These are phyloP conservation scores for Venturiaceae sp. DNA, from an alignment of 2,329 filamentous ascomycete genomes.

Conservation along the genomic window DNA sequence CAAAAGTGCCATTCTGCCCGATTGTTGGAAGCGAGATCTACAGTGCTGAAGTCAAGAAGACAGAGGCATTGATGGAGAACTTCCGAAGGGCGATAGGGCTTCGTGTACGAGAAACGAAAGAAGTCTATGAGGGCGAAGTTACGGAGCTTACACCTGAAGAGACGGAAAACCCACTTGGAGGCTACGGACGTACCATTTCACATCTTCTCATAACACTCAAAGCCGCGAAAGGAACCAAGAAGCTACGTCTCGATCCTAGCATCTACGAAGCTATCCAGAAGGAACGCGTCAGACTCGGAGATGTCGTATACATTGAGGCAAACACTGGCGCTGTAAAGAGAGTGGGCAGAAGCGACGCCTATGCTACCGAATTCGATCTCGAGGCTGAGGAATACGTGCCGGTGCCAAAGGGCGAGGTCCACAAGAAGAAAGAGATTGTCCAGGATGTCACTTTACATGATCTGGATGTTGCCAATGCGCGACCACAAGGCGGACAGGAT, in stretches of 20 bases:
- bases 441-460: conserved; percentile 98
- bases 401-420: conserved; percentile 96
- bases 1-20: conserved; percentile 96
- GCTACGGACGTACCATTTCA: conserved; percentile 95
- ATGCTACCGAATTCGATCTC: conserved; percentile 95
- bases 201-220: conserved; percentile 91
- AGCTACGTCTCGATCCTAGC: conserved; percentile 89
- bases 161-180: conserved; percentile 92
- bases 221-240: conserved; percentile 94
- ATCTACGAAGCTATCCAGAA: conserved; percentile 99
- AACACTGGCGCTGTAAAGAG: conserved; percentile 98
- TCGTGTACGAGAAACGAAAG: conserved; percentile 96
- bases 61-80: conserved; percentile 98
- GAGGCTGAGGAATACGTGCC: conserved; percentile 99
- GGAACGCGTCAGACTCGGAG: conserved; percentile 88
- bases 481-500: conserved; percentile 94
- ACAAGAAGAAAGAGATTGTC: conserved; percentile 99
- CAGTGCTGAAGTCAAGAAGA: conserved; percentile 98
- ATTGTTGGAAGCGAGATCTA: conserved; percentile 98
- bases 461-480: conserved; percentile 87
- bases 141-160: conserved; percentile 96
- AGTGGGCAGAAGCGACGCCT: conserved; percentile 90
- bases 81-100: conserved; percentile 88
- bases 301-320: conserved; percentile 98
- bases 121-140: conserved; percentile 98